Evolutionary conservation across 2,329 filamentous ascomycete genomes (phyloP), one percentile per base, ranked within the genome.

Genomic region (Cercospora citrullina): DNA sequence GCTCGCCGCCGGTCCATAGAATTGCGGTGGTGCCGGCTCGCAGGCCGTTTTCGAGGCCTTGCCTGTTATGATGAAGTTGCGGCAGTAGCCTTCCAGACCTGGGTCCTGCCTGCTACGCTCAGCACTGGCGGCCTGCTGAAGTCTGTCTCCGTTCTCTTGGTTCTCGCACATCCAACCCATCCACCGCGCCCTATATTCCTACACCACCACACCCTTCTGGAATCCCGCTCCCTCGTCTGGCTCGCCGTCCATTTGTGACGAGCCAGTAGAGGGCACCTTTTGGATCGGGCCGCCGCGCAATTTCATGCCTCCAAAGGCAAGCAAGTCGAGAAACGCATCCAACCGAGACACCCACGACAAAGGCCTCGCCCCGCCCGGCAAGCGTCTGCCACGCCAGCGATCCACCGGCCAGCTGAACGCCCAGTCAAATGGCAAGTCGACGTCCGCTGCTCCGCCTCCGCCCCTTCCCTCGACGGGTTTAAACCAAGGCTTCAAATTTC

Each of bases 301-400:
- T 75, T 76, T 80, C 77, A 84, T 84, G 83, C 83, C 83, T 81
- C 75, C 76, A 82, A 81, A 76, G 78, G 76, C 75, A 75, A 75
- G 72, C 79, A 79, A 78, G 74, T 75, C 74, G 78, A 81, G 77
- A 81, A 82, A 77, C 78, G 80, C 78, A 81, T 82, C 76, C 81
- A 57, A 64, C 62, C 62, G 62, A 64, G 62, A 64, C 62, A 60
- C 63, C 28, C 91, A 96, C 83, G 93, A 97, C 83, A 93, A 92
- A 90, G 93, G 92, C 78, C 85, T 93, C 80, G 90, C 93, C 85
- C 89, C 89, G 77, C 88, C 91, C 63, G 90, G 90, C 73, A 92
- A 89, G 84, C 89, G 89, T 79, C 83, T 89, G 75, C 75, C 78
- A 69, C 81, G 80, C 76, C 80, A 82, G 76, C 81, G 80, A 74